Conservation (phyloP, 805 yeast genomes). For the Zygotorulaspora chibaensis region DNA sequence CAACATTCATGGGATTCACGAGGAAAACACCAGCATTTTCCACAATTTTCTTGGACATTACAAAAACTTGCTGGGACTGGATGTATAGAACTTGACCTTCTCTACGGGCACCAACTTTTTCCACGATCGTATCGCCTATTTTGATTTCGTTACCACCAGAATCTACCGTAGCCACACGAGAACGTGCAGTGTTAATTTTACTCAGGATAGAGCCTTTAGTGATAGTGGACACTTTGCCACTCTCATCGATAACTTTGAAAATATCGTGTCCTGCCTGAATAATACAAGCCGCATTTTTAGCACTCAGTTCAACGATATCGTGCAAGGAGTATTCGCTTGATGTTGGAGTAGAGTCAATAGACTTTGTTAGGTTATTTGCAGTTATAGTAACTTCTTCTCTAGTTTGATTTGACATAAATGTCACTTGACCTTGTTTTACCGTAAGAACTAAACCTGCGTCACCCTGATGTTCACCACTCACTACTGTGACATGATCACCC, state of each 20-base stretch:
- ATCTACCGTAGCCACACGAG: constrained; percentile 85
- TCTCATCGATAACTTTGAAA: constrained; percentile 73
- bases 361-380: constrained; percentile 83
- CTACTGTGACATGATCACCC: constrained; percentile 94
- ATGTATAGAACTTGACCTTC: constrained; percentile 87
- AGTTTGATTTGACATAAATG: constrained; percentile 84
- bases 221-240: constrained; percentile 68
- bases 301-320: constrained; percentile 83
- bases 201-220: constrained; percentile 80
- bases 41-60: constrained; percentile 69
- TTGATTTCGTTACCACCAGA: constrained; percentile 76
- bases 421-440: constrained; percentile 78
- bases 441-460: constrained; percentile 93
- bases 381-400: constrained; percentile 87
- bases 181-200: constrained; percentile 63
- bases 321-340: constrained; percentile 79
- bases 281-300: constrained; percentile 83
- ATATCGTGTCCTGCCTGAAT: constrained; percentile 86
- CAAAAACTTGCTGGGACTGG: constrained; percentile 71
- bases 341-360: constrained; percentile 80
- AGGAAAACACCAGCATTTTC: constrained; percentile 94
- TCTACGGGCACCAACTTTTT: constrained; percentile 74
- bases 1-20: constrained; percentile 66
- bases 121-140: constrained; percentile 91
- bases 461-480: constrained; percentile 85